These are phyloP conservation scores for Dactylellina haptotyla DNA, from an alignment of 2,329 filamentous ascomycete genomes.

Conservation along the genomic window DNA sequence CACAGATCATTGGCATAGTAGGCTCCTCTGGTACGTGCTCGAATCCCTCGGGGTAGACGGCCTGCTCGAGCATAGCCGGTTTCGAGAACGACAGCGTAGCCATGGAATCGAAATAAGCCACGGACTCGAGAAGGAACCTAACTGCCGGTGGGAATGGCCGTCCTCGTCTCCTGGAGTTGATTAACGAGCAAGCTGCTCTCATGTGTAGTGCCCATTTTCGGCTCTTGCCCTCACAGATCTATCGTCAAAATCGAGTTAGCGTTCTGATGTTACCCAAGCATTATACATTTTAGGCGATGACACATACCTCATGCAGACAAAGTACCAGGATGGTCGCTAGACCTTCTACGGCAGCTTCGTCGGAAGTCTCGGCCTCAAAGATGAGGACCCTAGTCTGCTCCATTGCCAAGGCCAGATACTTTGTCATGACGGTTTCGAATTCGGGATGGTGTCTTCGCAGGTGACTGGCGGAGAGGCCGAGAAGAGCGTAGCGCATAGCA, in stretches of 20 bases:
- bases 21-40: slow-evolving; percentile 23
- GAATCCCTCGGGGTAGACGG: slow-evolving; percentile 49
- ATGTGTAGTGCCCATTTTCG: slow-evolving; percentile 53
- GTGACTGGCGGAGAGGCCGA: slow-evolving; percentile 52
- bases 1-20: slow-evolving; percentile 48
- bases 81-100: slow-evolving; percentile 54
- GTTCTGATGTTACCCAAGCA: slow-evolving; percentile 8
- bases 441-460: slow-evolving; percentile 50
- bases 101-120: slow-evolving; percentile 54
- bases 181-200: slow-evolving; percentile 51
- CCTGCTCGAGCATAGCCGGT: slow-evolving; percentile 51
- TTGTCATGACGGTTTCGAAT: slow-evolving; percentile 52
- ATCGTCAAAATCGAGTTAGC: slow-evolving; percentile 14
- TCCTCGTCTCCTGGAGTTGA: slow-evolving; percentile 47
- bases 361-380: slow-evolving; percentile 46
- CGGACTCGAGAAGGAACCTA: slow-evolving; percentile 53
- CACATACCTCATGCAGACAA: slow-evolving; percentile 54
- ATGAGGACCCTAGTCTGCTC: slow-evolving; percentile 52
- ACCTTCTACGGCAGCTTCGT: slow-evolving; percentile 54
- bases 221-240: slow-evolving; percentile 54
- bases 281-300: neutral
- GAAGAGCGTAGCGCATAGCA: slow-evolving; percentile 53
- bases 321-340: slow-evolving; percentile 54
- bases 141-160: slow-evolving; percentile 49
- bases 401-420: slow-evolving; percentile 52